Percentiles rank a stretch among this genome's conserved stretches.
Evolutionary conservation across 176 grass and related monocot species (phyloP).

Genomic region (Areca catechu): DNA sequence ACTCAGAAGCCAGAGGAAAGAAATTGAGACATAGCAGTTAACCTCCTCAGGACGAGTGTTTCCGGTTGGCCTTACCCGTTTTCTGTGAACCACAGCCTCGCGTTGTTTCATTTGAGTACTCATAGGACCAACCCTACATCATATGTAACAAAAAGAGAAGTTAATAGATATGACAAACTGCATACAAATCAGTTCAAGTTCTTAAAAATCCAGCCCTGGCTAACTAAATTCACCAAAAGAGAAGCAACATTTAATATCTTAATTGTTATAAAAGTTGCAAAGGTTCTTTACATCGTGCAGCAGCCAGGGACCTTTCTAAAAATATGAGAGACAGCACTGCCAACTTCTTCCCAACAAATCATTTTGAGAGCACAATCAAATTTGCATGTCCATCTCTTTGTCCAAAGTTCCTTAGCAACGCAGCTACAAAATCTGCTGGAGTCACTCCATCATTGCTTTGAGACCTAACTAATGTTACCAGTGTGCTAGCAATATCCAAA

Average conservation of each 20-base stretch:
- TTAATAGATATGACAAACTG: too few species aligned
- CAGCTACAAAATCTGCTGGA: conserved; percentile 32
- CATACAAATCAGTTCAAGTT: too few species aligned
- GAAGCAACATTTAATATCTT: too few species aligned
- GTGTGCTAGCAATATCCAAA: conserved; percentile 19
- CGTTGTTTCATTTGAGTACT: conserved; percentile 70
- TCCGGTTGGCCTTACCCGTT: conserved; percentile 47
- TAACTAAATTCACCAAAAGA: too few species aligned
- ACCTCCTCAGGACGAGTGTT: conserved; percentile 73
- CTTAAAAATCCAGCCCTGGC: too few species aligned
- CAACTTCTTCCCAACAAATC: conserved; percentile 54
- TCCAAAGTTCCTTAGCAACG: conserved; percentile 22
- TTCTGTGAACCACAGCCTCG: conserved; percentile 36
- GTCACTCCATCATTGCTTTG: conserved; percentile 26
- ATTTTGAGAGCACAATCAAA: conserved; percentile 18
- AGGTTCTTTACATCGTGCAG: conserved; percentile 65
- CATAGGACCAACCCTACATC: conserved; percentile 72
- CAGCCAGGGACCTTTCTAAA: conserved; percentile 59
- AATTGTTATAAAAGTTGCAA: background rate
- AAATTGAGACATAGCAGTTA: background rate
- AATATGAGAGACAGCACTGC: conserved; percentile 41
- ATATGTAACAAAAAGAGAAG: too few species aligned
- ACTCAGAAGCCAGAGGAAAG: too few species aligned
- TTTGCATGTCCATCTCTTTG: background rate
- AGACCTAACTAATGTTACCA: conserved; percentile 15